Percentiles rank a stretch among this genome's conserved stretches.
Evolutionary conservation across 2,329 filamentous ascomycete genomes (phyloP).

Genomic region (Akanthomyces dipterigenus): DNA sequence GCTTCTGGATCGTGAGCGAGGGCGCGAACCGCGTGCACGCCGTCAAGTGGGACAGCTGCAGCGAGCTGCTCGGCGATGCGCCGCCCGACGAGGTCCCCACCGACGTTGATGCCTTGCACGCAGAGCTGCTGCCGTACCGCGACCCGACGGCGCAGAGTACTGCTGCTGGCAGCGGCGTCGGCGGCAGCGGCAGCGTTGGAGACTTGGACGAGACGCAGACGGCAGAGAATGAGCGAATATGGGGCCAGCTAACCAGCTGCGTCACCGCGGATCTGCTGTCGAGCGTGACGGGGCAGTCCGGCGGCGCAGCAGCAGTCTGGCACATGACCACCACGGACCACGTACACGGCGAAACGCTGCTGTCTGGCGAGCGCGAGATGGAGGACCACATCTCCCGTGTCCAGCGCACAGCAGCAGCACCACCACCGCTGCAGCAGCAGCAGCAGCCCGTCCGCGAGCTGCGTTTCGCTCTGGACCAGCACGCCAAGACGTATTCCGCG

Average conservation of each 20-base stretch:
- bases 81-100: conserved; percentile 38
- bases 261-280: conserved; percentile 39
- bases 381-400: conserved; percentile 30
- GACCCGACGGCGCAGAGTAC: conserved; percentile 26
- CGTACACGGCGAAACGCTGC: conserved; percentile 35
- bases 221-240: conserved; percentile 33
- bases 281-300: conserved; percentile 36
- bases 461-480: conserved; percentile 40
- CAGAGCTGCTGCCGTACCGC: conserved; percentile 39
- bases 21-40: conserved; percentile 32
- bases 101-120: conserved; percentile 31
- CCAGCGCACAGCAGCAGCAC: conserved; percentile 26
- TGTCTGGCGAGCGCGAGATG: conserved; percentile 33
- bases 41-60: conserved; percentile 49
- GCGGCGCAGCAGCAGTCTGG: conserved; percentile 36
- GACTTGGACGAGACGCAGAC: conserved; percentile 16
- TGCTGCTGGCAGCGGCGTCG: conserved; percentile 7
- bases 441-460: conserved; percentile 33
- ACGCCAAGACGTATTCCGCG: conserved; percentile 35
- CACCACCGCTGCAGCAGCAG: too few relatives aligned
- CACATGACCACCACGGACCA: conserved; percentile 47
- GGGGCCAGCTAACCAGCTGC: conserved; percentile 44
- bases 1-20: conserved; percentile 48
- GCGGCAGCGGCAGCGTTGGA: conserved; percentile 16
- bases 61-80: conserved; percentile 47